Base-by-base conservation (phyloP, 768 basidiomycete genomes). In the Termitomyces sp. region DNA sequence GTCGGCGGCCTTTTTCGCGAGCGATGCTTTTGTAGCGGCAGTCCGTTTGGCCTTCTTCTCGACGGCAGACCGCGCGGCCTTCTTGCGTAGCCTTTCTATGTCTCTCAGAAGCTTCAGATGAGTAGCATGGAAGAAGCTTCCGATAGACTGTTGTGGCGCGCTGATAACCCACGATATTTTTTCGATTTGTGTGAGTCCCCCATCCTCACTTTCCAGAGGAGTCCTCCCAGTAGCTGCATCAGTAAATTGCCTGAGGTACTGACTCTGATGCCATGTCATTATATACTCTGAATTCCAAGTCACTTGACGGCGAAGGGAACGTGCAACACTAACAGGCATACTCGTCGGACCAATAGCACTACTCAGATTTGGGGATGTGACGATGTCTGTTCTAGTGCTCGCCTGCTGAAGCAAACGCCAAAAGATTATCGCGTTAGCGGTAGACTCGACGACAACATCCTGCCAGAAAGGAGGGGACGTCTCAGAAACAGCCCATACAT, bases 1-100 rank as follows among this genome's bases (percentile, higher is more conserved):
- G 55, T 86, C 84, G 23, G 83, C 81, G 3, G 83, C 86, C 69
- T 86, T 91, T 66, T 75, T 78, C 2, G 76, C 84, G 3, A 90
- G 70, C 4, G 76, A 71, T 2, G 77, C 75, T 61, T 82, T 81
- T 19, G 75, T 76, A 55, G 81, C 78, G 6, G 71, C 70, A 14
- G 70, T 67, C 38, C 73, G 69, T 60, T 68, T 71, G 15, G 68
- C 70, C 41, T 69, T 67, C 62, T 63, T 73, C 54, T 66, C 67
- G n/a, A 61, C 64, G 43, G 60, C 65, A 42, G 69, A 64, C 44
- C 68, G 71, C 48, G 70, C 71, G 14, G 69, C 60, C 62, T 68
- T 75, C 33, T 66, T 67, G 10, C 66, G 68, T 15, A 73, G 69
- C 64, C 72, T 82, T 57, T 80, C 76, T 9, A 79, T 61, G 53